Evolutionary conservation across 805 yeast species (phyloP), one percentile per base, ranked within the genome.

Genomic region (Saccharomyces kudriavzevii): DNA sequence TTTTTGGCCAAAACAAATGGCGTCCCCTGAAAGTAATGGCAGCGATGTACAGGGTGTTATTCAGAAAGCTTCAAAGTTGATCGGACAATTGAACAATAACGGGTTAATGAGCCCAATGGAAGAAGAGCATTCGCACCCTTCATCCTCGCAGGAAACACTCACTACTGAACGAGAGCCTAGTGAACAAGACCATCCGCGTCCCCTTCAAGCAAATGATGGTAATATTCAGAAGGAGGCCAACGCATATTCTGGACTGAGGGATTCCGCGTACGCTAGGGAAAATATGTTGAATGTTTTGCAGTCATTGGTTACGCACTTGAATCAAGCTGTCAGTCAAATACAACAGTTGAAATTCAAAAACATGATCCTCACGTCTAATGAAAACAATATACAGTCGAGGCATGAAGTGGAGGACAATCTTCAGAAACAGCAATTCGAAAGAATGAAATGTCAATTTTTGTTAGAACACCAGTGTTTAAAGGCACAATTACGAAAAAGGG

Each of bases 401-500:
- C 59, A 59, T 46, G 61, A 60, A 20, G 68, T 66, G 13, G 71
- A 68, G 51, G 58, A 59, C 17, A 66, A 60, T 48, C 47, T 68
- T 22, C 62, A 60, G 48, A 60, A 51, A 55, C 79, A 74, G 48
- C 71, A 68, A 49, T 60, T 57, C 40, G 70, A 63, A 48, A 60
- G 71, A 49, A 61, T 66, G 53, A 68, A 67, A 52, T 70, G 68
- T 25, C 68, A 66, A 50, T 55, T 65, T 53, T 66, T 64, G 54
- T 53, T 66, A 13, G 73, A 70, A 40, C 63, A 68, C 49, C 71
- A 69, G 26, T 66, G 65, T 17, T 67, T 77, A 11, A 66, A 74
- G 55, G 65, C 67, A 10, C 71, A 75, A 51, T 64, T 77, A 26
- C 67, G 70, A 40, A 64, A 62, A 40, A 77, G 77, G 50, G 77